These are phyloP conservation scores for Didymella pinodella DNA, from an alignment of 2,329 filamentous ascomycete species.

Conservation along the genomic window DNA sequence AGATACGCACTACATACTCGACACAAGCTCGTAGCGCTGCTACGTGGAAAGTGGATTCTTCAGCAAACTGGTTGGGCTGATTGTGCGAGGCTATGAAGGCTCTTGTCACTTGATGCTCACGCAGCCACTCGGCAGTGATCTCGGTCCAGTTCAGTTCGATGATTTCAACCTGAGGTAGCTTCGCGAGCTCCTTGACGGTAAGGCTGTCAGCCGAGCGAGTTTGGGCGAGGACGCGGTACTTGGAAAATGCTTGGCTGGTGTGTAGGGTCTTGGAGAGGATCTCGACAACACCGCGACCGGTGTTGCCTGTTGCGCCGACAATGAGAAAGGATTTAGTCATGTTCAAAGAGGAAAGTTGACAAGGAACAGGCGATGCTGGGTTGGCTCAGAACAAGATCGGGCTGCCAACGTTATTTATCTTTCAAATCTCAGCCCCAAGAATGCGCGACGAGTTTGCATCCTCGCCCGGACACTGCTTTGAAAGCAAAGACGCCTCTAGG, in stretches of 20 bases:
- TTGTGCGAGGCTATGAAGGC: background rate
- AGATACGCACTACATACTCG: background rate
- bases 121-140: background rate
- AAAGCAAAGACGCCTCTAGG: background rate
- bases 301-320: background rate
- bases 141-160: background rate
- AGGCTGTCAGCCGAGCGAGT: background rate
- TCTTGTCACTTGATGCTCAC: background rate
- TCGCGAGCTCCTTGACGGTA: background rate
- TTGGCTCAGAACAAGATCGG: background rate
- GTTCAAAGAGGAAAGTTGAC: background rate
- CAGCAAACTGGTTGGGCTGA: background rate
- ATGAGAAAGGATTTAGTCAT: background rate
- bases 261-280: background rate
- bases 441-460: background rate
- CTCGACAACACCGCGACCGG: background rate
- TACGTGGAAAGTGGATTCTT: background rate
- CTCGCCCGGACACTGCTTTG: background rate
- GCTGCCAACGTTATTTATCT: background rate
- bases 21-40: background rate
- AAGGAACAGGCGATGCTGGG: background rate
- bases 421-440: background rate
- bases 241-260: background rate
- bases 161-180: background rate
- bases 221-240: background rate